Conservation (phyloP, 768 basidiomycete genomes). For the Panellus pusillus region DNA sequence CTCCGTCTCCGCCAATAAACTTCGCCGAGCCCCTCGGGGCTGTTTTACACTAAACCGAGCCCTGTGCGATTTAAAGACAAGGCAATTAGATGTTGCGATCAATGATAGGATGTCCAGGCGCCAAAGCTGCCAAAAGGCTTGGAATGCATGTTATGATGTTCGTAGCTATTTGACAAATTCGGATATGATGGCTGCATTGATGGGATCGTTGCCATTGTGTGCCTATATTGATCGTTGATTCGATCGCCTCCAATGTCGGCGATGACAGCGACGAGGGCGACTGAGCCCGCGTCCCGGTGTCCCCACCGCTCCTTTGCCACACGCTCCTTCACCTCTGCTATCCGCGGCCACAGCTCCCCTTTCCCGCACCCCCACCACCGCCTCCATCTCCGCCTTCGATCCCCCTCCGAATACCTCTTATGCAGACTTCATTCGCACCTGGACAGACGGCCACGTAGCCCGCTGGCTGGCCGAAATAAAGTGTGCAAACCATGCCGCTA, state of each 20-base stretch:
- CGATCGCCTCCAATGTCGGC: conserved; percentile 30
- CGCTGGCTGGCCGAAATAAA: conserved; percentile 80
- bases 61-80: too few relatives aligned
- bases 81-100: too few relatives aligned
- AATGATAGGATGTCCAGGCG: too few relatives aligned
- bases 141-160: too few relatives aligned
- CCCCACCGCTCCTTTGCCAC: conserved; percentile 40
- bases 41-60: too few relatives aligned
- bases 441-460: conserved; percentile 70
- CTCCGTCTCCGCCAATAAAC: too few relatives aligned
- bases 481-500: conserved; percentile 63
- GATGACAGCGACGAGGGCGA: conserved; percentile 31
- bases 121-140: too few relatives aligned
- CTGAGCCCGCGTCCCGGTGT: conserved; percentile 41
- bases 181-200: too few relatives aligned
- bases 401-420: conserved; percentile 61
- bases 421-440: conserved; percentile 64
- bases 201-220: neutral
- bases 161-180: too few relatives aligned
- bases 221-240: neutral
- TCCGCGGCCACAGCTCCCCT: conserved; percentile 45
- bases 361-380: conserved; percentile 39
- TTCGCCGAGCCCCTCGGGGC: too few relatives aligned
- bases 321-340: conserved; percentile 40
- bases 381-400: conserved; percentile 41